Percentiles rank a stretch among this genome's conserved stretches.
phyloP scores from a whole-genome alignment of 176 grass and related monocot genomes.

The Oryza meridionalis region DNA sequence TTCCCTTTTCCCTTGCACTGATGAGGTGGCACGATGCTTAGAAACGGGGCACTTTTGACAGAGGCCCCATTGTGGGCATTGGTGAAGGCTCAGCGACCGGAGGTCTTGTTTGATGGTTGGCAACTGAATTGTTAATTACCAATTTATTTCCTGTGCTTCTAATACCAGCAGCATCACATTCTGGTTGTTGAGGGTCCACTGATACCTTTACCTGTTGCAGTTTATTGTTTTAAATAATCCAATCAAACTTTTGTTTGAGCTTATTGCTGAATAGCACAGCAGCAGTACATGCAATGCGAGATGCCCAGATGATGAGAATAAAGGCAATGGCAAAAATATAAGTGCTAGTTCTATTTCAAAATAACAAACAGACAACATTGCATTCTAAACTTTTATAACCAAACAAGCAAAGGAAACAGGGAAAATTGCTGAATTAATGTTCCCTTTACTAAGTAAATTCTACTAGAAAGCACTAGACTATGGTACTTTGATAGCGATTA shows the following conservation, averaged over 20 bases:
- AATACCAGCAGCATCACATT: slow-evolving; percentile 51
- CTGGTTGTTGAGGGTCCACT: slow-evolving; percentile 55
- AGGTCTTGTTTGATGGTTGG: slow-evolving; percentile 56
- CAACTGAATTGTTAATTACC: slow-evolving; percentile 44
- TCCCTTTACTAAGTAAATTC: background rate
- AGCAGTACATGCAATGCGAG: background rate
- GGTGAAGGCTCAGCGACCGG: slow-evolving; percentile 59
- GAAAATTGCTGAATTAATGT: background rate
- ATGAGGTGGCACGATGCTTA: slow-evolving; percentile 39
- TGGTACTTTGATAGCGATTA: background rate
- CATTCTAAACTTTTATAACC: background rate
- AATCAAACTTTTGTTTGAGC: slow-evolving; percentile 39
- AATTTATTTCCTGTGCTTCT: slow-evolving; percentile 54
- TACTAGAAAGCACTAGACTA: background rate
- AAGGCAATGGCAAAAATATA: background rate
- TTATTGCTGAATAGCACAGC: slow-evolving; percentile 3
- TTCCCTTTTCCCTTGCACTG: slow-evolving; percentile 25
- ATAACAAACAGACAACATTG: background rate
- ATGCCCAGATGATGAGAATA: background rate
- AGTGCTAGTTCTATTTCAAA: background rate
- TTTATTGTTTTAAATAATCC: slow-evolving; percentile 17
- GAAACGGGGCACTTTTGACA: slow-evolving; percentile 62
- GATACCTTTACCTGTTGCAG: slow-evolving; percentile 57
- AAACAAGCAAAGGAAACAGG: background rate
- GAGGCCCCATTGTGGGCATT: slow-evolving; percentile 28